A percentile compares a stretch with the other conserved stretches of the same genome.
These are phyloP conservation scores for Pythium insidiosum DNA, from an alignment of 352 stramenopile genomes.

Conservation along the genomic window DNA sequence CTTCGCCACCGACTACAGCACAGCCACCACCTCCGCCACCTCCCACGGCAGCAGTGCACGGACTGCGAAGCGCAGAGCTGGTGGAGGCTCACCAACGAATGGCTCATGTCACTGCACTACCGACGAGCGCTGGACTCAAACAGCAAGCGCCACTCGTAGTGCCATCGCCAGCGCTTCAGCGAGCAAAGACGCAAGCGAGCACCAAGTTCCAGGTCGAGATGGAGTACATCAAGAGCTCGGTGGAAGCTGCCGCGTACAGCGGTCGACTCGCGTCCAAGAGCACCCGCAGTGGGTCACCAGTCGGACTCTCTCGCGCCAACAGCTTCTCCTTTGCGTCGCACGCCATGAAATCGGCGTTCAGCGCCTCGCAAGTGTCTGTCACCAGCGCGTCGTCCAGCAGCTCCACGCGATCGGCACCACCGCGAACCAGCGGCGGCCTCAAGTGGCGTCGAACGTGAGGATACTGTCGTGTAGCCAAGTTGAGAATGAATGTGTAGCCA, in stretches of 20 bases:
- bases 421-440: no score
- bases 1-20: no score
- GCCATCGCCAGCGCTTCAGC: constrained; percentile 7
- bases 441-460: no score
- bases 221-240: constrained; percentile 32
- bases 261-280: not conserved
- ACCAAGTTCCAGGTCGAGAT: constrained; percentile 36
- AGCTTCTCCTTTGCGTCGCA: no score
- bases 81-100: constrained; percentile 15
- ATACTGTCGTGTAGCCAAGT: no score
- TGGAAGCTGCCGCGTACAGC: constrained; percentile 1
- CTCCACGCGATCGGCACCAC: no score
- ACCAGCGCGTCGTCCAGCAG: no score
- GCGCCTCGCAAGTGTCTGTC: no score
- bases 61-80: constrained; percentile 10
- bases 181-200: constrained; percentile 1
- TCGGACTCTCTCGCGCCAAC: not conserved
- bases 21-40: not conserved
- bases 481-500: no score
- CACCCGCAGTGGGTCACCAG: not conserved
- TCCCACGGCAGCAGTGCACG: constrained; percentile 7
- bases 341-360: no score
- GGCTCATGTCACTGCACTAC: constrained; percentile 5
- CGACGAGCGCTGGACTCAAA: not conserved
- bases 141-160: not conserved